Conservation (phyloP, 306 rosid species). For the Quercus agrifolia region DNA sequence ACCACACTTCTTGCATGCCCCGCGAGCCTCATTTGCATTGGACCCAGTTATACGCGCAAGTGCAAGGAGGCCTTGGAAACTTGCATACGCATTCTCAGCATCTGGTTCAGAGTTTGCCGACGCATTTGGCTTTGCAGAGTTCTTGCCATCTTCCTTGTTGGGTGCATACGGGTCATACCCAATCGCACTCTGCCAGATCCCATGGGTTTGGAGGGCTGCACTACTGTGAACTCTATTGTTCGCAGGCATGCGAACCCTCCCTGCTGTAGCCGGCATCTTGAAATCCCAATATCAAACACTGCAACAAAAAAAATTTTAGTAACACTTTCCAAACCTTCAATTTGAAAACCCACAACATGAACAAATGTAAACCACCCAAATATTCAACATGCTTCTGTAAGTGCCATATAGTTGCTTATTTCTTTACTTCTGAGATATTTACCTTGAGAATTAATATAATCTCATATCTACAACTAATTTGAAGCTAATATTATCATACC, state of each 20-base stretch:
- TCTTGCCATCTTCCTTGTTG: slow-evolving; percentile 68
- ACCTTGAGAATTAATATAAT: too few relatives aligned
- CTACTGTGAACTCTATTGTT: slow-evolving; percentile 96
- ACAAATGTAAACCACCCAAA: too few relatives aligned
- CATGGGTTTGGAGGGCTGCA: slow-evolving; percentile 96
- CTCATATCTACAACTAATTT: too few relatives aligned
- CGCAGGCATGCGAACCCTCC: slow-evolving; percentile 99
- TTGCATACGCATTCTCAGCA: slow-evolving; percentile 86
- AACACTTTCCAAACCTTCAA: background rate
- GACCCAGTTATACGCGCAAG: slow-evolving; percentile 86
- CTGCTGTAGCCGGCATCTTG: slow-evolving; percentile 96
- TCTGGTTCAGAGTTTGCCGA: slow-evolving; percentile 55
- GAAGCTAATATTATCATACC: too few relatives aligned
- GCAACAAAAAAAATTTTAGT: slow-evolving; percentile 2
- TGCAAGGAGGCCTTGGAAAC: slow-evolving; percentile 89
- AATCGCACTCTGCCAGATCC: slow-evolving; percentile 97
- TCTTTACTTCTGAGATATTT: too few relatives aligned
- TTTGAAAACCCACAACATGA: background rate
- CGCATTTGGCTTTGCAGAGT: slow-evolving; percentile 36
- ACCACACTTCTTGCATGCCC: slow-evolving; percentile 89
- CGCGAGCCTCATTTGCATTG: slow-evolving; percentile 69
- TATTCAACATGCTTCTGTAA: too few relatives aligned
- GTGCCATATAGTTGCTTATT: too few relatives aligned
- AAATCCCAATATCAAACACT: slow-evolving; percentile 25
- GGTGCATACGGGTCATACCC: slow-evolving; percentile 96